Evolutionary conservation across 805 yeast genomes (phyloP).

Genomic region (Yamadazyma takamatsuzukensis): DNA sequence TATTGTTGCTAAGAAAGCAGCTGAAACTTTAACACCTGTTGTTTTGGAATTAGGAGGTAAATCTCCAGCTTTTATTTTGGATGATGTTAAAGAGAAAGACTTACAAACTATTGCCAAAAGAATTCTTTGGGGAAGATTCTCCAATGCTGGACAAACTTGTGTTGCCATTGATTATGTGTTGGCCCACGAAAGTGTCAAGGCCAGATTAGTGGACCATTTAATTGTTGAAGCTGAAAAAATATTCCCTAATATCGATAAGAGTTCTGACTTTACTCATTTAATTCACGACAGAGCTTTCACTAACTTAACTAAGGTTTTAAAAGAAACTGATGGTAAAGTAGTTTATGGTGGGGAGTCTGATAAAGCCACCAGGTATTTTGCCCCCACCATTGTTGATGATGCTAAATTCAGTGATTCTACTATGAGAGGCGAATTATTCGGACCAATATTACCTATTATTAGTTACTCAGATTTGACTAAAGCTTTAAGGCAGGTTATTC

Average conservation of each 20-base stretch:
- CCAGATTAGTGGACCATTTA: constrained; percentile 43
- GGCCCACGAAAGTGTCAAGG: constrained; percentile 58
- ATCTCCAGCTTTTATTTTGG: constrained; percentile 74
- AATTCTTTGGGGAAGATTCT: constrained; percentile 71
- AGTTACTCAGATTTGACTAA: constrained; percentile 44
- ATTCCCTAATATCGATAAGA: constrained; percentile 36
- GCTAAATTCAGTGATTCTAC: constrained; percentile 63
- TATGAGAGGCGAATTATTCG: constrained; percentile 78
- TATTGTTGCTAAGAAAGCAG: constrained; percentile 75
- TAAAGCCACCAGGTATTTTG: constrained; percentile 44
- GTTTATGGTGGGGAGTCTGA: constrained; percentile 45
- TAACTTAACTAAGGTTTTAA: constrained; percentile 42
- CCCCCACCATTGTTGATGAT: constrained; percentile 71
- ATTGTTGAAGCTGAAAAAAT: constrained; percentile 39
- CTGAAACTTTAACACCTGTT: constrained; percentile 77
- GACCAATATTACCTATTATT: constrained; percentile 79
- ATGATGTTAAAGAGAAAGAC: constrained; percentile 41
- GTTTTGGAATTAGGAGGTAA: constrained; percentile 90
- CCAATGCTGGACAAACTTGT: constrained; percentile 88
- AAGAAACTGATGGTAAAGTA: constrained; percentile 49
- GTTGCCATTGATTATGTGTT: constrained; percentile 82
- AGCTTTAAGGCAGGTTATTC: constrained; percentile 41
- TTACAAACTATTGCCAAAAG: constrained; percentile 51
- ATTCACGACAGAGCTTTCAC: constrained; percentile 52
- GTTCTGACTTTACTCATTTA: constrained; percentile 51